Base-by-base conservation (phyloP, 768 basidiomycete genomes). In the Podaxis carcinomalis region DNA sequence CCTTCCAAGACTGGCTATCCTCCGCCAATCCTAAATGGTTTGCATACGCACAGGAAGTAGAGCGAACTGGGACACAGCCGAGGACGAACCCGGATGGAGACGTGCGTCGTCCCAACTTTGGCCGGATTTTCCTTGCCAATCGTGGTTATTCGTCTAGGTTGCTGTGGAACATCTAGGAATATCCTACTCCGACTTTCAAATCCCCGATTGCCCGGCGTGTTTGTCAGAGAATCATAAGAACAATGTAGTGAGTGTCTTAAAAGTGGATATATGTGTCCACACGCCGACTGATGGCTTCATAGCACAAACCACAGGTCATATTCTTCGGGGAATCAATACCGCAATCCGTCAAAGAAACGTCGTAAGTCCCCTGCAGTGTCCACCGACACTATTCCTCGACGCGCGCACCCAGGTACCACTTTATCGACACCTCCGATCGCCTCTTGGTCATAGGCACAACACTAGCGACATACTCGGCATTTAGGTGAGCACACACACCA, bases 71-170 rank as follows among this genome's bases (percentile, higher is more conserved):
- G 4, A 71, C 74, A 47, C 80, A 83, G 58, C 88, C 83, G 1
- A 81, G 92, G 61, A 95, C 91, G 25, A 96, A 96, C 70, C 95
- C 95, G 10, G 95, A 96, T 66, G 95, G 95, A 70, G 95, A 97
- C 76, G 95, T 92, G 65, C 60, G 82, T 80, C 5, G 39, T 51
- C 27, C 55, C 28, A 10, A 56, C 13, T 11, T 6, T 11, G 40
- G 40, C 25, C 57, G 42, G 53, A 23, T 19, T 5, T 9, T 6
- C n/a, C 19, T 16, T 9, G 6, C n/a, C 9, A 16, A 44, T 44
- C 42, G n/a, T 47, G 54, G 28, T n/a, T 54, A 7, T 58, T 46
- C 44, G 14, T 62, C 52, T 63, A 94, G 93, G 88, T 95, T 66
- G 93, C 86, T 10, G 73, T 95, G 19, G 87, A 90, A 68, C 75